Evolutionary conservation across 441 rosid species (phyloP), one percentile per base, ranked within the genome.

Genomic region (Melianthus villosus): DNA sequence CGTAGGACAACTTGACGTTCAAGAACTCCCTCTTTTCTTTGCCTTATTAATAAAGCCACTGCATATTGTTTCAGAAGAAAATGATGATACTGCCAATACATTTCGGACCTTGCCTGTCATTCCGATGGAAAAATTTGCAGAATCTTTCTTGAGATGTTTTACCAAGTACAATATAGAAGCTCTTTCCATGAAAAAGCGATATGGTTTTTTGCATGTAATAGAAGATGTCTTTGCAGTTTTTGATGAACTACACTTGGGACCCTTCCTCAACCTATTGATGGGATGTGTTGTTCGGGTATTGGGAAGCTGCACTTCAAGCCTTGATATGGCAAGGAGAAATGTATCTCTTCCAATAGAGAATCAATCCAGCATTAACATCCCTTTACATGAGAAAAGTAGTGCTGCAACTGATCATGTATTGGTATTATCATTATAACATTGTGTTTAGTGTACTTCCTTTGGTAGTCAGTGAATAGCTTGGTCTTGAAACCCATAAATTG

Each of bases 141-240:
- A 68, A 40, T 56, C 46, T 56, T 57, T 67, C 58, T 42, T 77
- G 66, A 67, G 69, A 53, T 62, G 54, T 60, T 79, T 85, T 48
- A 63, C 77, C 9, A 34, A 47, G 44, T 91, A 91, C 50, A 58
- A 62, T 58, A 44, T 82, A 20, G 57, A 65, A 7, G 60, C 63
- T 22, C 47, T 91, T 16, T 64, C 94, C 28, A 77, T 71, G 78
- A 82, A 91, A 70, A 79, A 72, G 67, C 68, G 54, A 60, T 72
- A 59, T 52, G 93, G 85, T 22, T 82, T 82, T 67, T 65, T 91
- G 54, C 92, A 85, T 57, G 99, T 91, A 37, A 61, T 85, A 59
- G 78, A 78, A 56, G 85, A 78, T 46, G 53, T 79, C 57, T 67
- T 91, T 45, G 73, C 57, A 49, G 78, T 72, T 56, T 82, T 91